Percentiles rank a stretch among this genome's conserved stretches.
Evolutionary conservation across 2,329 filamentous ascomycete genomes (phyloP).

Genomic region (Diaporthe velutina): DNA sequence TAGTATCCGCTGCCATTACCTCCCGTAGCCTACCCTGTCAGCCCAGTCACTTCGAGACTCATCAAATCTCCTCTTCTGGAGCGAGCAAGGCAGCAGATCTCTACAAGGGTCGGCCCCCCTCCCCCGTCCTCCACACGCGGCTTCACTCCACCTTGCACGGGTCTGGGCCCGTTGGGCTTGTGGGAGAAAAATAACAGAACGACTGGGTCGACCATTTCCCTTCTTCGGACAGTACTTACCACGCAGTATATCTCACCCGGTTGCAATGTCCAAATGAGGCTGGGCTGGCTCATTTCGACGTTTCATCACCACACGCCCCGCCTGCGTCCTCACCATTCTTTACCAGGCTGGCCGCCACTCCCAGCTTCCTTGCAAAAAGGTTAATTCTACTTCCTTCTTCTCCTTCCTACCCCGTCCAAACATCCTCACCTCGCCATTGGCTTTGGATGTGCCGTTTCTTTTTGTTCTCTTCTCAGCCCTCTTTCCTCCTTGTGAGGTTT

Average conservation of each 20-base stretch:
- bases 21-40: constrained; percentile 23
- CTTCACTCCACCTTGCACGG: constrained; percentile 39
- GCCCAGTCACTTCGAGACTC: constrained; percentile 28
- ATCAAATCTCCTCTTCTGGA: constrained; percentile 37
- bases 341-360: constrained; percentile 61
- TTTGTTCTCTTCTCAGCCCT: constrained; percentile 36
- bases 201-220: constrained; percentile 45
- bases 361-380: constrained; percentile 56
- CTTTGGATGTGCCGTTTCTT: constrained; percentile 24
- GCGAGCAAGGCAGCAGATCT: constrained; percentile 35
- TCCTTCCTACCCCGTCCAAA: constrained; percentile 29
- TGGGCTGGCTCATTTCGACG: constrained; percentile 56
- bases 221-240: constrained; percentile 44
- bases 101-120: constrained; percentile 34
- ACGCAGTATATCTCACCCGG: constrained; percentile 44
- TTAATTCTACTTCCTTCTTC: constrained; percentile 51
- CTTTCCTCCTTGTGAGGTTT: constrained; percentile 34
- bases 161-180: constrained; percentile 37
- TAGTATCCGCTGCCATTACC: constrained; percentile 36
- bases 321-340: constrained; percentile 53
- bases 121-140: constrained; percentile 34
- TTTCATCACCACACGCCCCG: constrained; percentile 57
- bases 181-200: constrained; percentile 37
- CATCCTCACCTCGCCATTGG: constrained; percentile 37
- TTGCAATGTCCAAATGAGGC: constrained; percentile 61